Evolutionary conservation across 768 basidiomycete species (phyloP), one percentile per base, ranked within the genome.

Genomic region (Candolleomyces aberdarensis): DNA sequence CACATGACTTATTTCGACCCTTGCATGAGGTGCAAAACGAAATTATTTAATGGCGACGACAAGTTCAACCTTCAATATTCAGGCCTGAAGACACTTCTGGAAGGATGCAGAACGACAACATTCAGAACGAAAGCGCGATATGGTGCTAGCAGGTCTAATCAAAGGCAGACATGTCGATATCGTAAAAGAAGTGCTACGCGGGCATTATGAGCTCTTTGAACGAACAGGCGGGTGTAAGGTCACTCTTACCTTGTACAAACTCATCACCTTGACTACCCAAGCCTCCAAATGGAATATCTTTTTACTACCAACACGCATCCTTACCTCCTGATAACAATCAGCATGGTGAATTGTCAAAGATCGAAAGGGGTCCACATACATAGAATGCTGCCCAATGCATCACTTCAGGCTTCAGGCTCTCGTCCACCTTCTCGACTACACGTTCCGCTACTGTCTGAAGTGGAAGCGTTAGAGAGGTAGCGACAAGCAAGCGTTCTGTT

Each of bases 331-430:
- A 29, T 31, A 14, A 14, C 20, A 11, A 31, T 15, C 63, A 39
- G 65, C 32, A 63, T 17, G 59, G 9, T 20, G n/a, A 53, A 19
- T 31, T 32, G 53, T 7, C 8, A 50, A 50, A 40, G 57, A 59
- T 59, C 56, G 22, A 58, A 59, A 57, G 56, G 13, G 26, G 5
- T 31, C 19, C 22, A 75, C 91, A 63, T 69, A 94, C 94, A 72
- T 98, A 98, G 70, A 96, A 89, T 22, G 97, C 94, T 3, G 96
- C 94, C 96, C 96, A 98, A 70, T 97, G 94, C 81, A 98, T 92
- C 66, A 99, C 87, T 66, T 98, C 94, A 0, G 89, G 85, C 75
- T 96, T 97, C 60, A 99, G 71, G 55, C 80, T 81, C 71, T 98
- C 95, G 71, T 98, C 96, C 4, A 96, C 91, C 62, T 85, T 84